phyloP scores from a whole-genome alignment of 345 rosid species.

The Lepidium africanum region DNA sequence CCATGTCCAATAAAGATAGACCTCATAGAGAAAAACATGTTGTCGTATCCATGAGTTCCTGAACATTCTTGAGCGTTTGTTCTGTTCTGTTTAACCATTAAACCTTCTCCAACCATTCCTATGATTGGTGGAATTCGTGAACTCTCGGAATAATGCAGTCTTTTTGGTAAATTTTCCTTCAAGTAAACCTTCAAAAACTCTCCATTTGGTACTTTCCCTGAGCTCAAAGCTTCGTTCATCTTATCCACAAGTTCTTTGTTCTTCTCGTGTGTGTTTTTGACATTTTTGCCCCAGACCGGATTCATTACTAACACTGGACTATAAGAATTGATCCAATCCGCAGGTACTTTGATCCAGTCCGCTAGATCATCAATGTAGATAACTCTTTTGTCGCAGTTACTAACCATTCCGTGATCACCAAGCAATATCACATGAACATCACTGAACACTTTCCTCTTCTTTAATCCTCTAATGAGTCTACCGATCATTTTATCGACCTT shows the following conservation, averaged over 20 bases:
- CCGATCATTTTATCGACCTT: constrained; percentile 64
- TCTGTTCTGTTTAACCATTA: constrained; percentile 61
- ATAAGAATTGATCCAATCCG: constrained; percentile 54
- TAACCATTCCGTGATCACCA: constrained; percentile 94
- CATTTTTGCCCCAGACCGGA: constrained; percentile 39
- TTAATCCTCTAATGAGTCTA: constrained; percentile 58
- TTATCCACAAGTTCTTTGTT: constrained; percentile 44
- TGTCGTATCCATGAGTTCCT: constrained; percentile 87
- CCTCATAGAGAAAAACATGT: constrained; percentile 83
- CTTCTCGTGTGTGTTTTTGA: constrained; percentile 3
- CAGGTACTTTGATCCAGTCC: constrained; percentile 52
- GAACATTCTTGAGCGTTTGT: constrained; percentile 55
- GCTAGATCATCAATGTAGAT: constrained; percentile 66
- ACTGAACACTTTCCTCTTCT: constrained; percentile 58
- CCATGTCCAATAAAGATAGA: constrained; percentile 83
- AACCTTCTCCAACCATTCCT: constrained; percentile 70
- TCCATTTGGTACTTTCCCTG: constrained; percentile 72
- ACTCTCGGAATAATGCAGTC: constrained; percentile 67
- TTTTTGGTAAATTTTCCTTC: constrained; percentile 64
- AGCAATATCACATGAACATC: constrained; percentile 74
- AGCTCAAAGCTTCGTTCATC: constrained; percentile 65
- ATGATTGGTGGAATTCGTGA: constrained; percentile 70
- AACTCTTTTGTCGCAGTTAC: constrained; percentile 71
- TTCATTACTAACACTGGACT: constrained; percentile 64
- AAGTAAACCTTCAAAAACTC: constrained; percentile 54